These are phyloP conservation scores for Xylaria sp. DNA, from an alignment of 2,329 filamentous ascomycete species.

Conservation along the genomic window DNA sequence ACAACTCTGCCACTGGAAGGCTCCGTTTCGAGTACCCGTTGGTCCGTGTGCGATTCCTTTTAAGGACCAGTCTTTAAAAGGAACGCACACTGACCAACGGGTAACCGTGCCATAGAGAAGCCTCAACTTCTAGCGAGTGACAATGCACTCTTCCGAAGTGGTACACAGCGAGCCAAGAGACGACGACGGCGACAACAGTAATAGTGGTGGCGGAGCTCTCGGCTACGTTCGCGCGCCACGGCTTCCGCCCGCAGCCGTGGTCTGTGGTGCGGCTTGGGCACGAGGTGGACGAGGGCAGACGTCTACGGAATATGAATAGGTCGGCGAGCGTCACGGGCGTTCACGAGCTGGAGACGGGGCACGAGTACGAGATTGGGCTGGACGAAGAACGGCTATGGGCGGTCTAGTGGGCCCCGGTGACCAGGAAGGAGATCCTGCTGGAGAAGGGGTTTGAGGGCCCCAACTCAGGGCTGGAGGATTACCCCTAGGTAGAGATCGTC, in stretches of 20 bases:
- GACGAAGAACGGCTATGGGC: neutral
- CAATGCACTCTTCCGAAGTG: no score
- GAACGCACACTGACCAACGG: no score
- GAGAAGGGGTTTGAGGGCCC: slow-evolving; percentile 4
- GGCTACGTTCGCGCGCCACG: neutral
- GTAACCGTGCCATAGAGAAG: no score
- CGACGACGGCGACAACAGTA: no score
- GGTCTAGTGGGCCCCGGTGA: slow-evolving; percentile 2
- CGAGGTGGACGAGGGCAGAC: neutral
- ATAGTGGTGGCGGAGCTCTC: no score
- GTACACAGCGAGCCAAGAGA: no score
- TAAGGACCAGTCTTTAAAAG: no score
- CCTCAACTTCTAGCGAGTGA: no score
- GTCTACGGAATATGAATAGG: neutral
- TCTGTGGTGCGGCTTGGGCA: neutral
- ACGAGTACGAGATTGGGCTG: slow-evolving; percentile 3
- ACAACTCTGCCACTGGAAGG: no score
- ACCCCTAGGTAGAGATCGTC: slow-evolving; percentile 5
- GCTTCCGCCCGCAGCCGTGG: slow-evolving; percentile 1
- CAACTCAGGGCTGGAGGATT: neutral
- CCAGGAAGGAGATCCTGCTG: slow-evolving; percentile 5
- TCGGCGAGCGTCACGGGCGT: slow-evolving; percentile 1
- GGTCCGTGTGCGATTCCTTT: no score
- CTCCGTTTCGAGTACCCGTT: no score
- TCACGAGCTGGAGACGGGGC: slow-evolving; percentile 2